Base-by-base conservation (phyloP, 2,329 filamentous ascomycete species). In the Eutypa lata region DNA sequence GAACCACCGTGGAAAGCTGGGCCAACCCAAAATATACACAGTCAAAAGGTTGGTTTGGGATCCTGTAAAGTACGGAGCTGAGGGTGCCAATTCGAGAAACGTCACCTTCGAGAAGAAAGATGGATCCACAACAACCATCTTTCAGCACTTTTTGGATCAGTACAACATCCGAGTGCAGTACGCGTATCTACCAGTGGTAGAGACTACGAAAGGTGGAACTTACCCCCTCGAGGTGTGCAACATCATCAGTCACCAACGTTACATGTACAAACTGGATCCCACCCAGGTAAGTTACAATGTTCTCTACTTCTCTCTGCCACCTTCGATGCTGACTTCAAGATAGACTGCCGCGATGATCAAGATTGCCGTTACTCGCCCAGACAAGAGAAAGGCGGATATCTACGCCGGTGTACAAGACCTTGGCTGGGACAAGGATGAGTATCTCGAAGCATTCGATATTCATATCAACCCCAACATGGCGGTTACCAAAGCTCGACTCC, bases 301-400 rank as follows among this genome's bases (percentile, higher is more conserved):
- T n/a, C 18, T 13, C 26, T 51, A 7, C 14, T 49, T 22, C 35
- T 22, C 35, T 8, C 14, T n/a, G 16, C 21, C 33, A 44, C 14
- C 13, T 11, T 24, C 16, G 14, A n/a, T 19, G 21, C 54, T 56
- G 50, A 53, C 42, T 8, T 31, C 22, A 26, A 0, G 72, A 0
- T 78, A 96, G 73, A 97, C 93, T 0, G 75, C 87, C 0, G 73
- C 80, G 5, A 99, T 99, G 94, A 97, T 99, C 75, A 93, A 89
- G 69, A 91, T 93, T 63, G 92, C 93, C 0, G 93, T 96, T 4
- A 90, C 88, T 6, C 81, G 87, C 1, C 94, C 94, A 0, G 67
- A 69, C 0, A 68, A 84, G 28, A 89, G 94, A n/a, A 81, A 83
- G 59, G 61, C 68, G 0, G 83, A 88, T 19, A 91, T 97, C 60